Conservation (phyloP, 2,329 filamentous ascomycete genomes). For the Curvularia sp. region DNA sequence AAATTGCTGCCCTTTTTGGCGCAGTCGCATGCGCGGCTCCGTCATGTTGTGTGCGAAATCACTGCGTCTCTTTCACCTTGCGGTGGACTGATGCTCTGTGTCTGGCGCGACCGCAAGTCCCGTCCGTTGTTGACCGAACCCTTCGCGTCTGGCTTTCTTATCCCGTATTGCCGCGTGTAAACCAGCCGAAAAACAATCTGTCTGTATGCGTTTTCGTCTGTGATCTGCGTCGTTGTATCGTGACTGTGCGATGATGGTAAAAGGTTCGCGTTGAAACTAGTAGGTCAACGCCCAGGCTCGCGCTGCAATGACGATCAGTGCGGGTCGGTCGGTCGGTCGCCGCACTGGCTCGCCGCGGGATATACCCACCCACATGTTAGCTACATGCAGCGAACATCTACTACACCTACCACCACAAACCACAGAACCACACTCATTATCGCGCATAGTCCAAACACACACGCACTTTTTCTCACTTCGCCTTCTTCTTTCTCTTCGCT, state of each 20-base stretch:
- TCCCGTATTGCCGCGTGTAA: background rate
- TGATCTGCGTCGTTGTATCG: too few species aligned
- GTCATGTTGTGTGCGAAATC: constrained; percentile 48
- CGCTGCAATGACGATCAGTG: constrained; percentile 15
- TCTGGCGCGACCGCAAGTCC: background rate
- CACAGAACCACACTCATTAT: background rate
- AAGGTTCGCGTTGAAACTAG: too few species aligned
- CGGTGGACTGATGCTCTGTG: too few species aligned
- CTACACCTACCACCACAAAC: background rate
- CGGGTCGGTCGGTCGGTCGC: background rate
- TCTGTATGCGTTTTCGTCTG: background rate
- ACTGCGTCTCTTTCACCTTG: background rate
- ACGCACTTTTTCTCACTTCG: background rate
- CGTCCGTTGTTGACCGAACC: background rate
- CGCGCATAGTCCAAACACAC: background rate
- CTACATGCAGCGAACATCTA: background rate
- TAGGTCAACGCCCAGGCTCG: background rate
- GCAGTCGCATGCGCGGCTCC: constrained; percentile 58
- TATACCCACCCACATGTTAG: background rate
- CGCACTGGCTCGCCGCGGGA: constrained; percentile 3
- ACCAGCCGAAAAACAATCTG: background rate
- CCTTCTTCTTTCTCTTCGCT: background rate
- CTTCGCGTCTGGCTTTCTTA: background rate
- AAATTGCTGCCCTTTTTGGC: constrained; percentile 58
- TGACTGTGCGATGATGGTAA: too few species aligned